Evolutionary conservation across 2,329 filamentous ascomycete species (phyloP).

Genomic region (Lasiodiplodia gonubiensis): DNA sequence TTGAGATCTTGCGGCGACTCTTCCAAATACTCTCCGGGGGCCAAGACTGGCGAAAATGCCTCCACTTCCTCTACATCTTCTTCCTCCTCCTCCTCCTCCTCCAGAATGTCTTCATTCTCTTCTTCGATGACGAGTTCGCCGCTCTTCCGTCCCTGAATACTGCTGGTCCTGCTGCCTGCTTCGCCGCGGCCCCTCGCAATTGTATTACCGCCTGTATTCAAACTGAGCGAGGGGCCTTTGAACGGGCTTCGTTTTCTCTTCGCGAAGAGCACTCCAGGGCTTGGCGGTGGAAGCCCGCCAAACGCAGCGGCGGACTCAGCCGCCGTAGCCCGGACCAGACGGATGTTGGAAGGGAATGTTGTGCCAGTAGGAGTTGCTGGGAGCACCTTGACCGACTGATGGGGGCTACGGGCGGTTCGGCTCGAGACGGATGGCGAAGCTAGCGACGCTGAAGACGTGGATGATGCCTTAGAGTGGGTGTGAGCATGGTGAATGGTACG

Average conservation of each 20-base stretch:
- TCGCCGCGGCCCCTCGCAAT: conserved; percentile 40
- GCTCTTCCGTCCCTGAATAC: conserved; percentile 70
- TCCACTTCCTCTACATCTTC: conserved; percentile 27
- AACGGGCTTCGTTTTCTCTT: conserved; percentile 82
- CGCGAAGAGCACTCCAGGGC: conserved; percentile 73
- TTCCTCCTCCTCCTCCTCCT: conserved; percentile 35
- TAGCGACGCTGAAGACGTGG: conserved; percentile 78
- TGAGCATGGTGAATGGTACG: conserved; percentile 88
- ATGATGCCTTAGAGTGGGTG: conserved; percentile 91
- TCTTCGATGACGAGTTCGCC: conserved; percentile 72
- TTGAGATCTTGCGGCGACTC: conserved; percentile 23
- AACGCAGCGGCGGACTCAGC: conserved; percentile 51
- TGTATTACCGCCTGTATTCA: conserved; percentile 48
- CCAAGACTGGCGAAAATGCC: conserved; percentile 27
- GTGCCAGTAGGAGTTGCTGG: conserved; percentile 79
- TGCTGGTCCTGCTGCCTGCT: conserved; percentile 52
- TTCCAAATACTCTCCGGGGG: conserved; percentile 37
- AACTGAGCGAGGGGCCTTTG: conserved; percentile 69
- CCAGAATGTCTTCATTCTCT: conserved; percentile 46
- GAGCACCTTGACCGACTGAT: conserved; percentile 88
- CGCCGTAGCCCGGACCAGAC: conserved; percentile 71
- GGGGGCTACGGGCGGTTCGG: conserved; percentile 75
- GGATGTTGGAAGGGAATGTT: conserved; percentile 83
- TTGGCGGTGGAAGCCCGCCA: conserved; percentile 63
- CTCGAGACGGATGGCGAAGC: conserved; percentile 51